Evolutionary conservation across 1,139 yeast genomes (phyloP), one percentile per base, ranked within the genome.

Genomic region (Candida sanyaensis): DNA sequence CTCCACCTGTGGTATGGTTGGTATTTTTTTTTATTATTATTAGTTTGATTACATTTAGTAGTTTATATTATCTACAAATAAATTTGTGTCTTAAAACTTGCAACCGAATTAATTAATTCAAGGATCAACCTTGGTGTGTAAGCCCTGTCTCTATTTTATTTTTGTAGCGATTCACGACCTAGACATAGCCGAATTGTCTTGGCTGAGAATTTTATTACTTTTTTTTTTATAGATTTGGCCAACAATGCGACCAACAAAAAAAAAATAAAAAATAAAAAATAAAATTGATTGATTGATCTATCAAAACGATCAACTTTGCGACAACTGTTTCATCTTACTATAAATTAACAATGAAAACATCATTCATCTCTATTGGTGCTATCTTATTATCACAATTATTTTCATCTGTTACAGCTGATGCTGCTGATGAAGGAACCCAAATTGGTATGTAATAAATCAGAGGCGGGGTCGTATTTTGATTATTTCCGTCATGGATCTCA

Each of bases 361-460:
- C 55, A 28, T 27, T 45, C 12, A 33, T 51, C 12, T 43, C 51
- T 7, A 17, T 43, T 13, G 28, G 48, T 9, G 45, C 55, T 21
- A 29, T 49, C 9, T 31, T 43, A 17, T 42, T 49, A 31, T 43
- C 50, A 9, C 49, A 44, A 43, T 42, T 50, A n/a, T 42, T 47
- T 27, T 34, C 49, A 21, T 36, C 49, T 11, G 49, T 47, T 31
- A 24, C 33, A 42, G 54, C 57, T 21, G 30, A 49, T 44, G 54
- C 56, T 29, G 41, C 48, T 26, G 44, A 50, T 17, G 59, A 55
- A 43, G 65, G 60, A 40, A 58, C 68, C 29, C 60, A 63, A 52
- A 66, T 68, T 37, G 70, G 73, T 62, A 63, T 47, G 67, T 68
- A 28, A 8, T 23, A 33, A 8, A 31, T 32, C 12, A 9, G 6